These are phyloP conservation scores for Orbilia javanica DNA, from an alignment of 2,329 filamentous ascomycete species.

Conservation along the genomic window DNA sequence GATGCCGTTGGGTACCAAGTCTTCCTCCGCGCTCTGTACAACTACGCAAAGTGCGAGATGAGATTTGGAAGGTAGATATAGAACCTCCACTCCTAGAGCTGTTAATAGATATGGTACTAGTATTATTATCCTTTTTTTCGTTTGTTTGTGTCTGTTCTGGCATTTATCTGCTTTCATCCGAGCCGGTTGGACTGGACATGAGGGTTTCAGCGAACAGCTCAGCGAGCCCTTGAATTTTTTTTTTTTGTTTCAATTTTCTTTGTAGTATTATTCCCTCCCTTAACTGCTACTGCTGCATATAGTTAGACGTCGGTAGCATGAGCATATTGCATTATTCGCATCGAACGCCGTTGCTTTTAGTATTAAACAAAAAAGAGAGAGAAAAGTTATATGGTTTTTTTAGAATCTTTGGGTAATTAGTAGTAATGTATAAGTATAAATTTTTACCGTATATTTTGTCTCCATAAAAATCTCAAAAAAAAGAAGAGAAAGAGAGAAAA, in stretches of 20 bases:
- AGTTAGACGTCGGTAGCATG: slow-evolving; percentile 16
- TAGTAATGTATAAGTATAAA: too few species aligned
- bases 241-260: background rate
- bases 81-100: background rate
- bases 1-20: slow-evolving; percentile 92
- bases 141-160: background rate
- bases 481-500: too few species aligned
- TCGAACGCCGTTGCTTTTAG: background rate
- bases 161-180: background rate
- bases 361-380: too few species aligned
- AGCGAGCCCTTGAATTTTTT: background rate
- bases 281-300: background rate
- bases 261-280: slow-evolving; percentile 13
- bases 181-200: background rate
- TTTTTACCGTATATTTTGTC: too few species aligned
- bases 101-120: background rate
- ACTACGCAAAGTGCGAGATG: slow-evolving; percentile 89
- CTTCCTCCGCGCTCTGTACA: slow-evolving; percentile 85
- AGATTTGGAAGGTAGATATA: slow-evolving; percentile 75
- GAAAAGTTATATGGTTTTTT: slow-evolving; percentile 2
- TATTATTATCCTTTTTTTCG: slow-evolving; percentile 20
- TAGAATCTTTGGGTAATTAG: background rate
- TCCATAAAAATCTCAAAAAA: too few species aligned
- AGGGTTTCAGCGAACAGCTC: background rate
- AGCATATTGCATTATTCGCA: background rate